Evolutionary conservation across 2,329 filamentous ascomycete species (phyloP).

Genomic region (Eurotiales sp.): DNA sequence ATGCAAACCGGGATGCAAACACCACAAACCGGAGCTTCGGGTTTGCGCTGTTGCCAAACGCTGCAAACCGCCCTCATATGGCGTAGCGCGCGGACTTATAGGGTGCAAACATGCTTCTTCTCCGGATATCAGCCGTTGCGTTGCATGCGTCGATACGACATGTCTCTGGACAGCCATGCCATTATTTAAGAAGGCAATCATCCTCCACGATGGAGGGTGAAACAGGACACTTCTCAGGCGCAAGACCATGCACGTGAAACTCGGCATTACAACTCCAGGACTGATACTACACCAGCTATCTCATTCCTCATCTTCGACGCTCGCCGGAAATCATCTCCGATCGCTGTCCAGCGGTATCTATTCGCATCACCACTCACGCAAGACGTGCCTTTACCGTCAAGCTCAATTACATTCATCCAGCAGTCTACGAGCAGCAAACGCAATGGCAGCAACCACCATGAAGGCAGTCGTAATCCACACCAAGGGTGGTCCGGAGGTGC

Average conservation of each 20-base stretch:
- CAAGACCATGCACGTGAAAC: too few species aligned
- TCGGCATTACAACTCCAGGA: background rate
- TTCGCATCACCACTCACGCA: background rate
- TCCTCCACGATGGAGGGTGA: background rate
- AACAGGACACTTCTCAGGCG: background rate
- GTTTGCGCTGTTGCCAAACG: too few species aligned
- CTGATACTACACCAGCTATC: background rate
- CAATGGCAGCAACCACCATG: constrained; percentile 32
- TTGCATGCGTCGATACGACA: too few species aligned
- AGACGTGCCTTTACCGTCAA: background rate
- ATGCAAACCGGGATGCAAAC: too few species aligned
- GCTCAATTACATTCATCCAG: background rate
- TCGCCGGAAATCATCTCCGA: background rate
- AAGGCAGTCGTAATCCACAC: constrained; percentile 42
- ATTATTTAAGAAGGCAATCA: background rate
- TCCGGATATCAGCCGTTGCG: too few species aligned
- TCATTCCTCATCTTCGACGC: too few species aligned
- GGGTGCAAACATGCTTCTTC: too few species aligned
- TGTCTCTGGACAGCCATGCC: too few species aligned
- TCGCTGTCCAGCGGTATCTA: background rate
- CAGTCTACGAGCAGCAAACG: background rate
- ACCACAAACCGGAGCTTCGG: too few species aligned
- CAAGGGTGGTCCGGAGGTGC: constrained; percentile 37
- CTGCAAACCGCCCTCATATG: too few species aligned
- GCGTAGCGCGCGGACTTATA: too few species aligned